Evolutionary conservation across 2,329 filamentous ascomycete genomes (phyloP).

Genomic region (Ascomycota sp.): DNA sequence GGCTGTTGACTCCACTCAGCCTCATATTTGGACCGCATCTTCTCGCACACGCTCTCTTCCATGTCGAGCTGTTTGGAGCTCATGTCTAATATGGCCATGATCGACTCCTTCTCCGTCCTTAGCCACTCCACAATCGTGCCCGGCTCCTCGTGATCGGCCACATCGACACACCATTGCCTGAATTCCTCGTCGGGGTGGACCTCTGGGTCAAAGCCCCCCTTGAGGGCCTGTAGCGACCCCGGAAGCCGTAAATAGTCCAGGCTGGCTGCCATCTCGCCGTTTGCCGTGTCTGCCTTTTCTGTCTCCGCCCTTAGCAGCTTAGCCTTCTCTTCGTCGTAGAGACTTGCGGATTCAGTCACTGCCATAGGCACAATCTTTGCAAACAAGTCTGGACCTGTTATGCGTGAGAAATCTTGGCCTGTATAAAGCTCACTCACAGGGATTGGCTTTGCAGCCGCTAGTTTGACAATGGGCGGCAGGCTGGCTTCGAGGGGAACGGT

Average conservation of each 20-base stretch:
- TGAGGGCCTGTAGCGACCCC: conserved; percentile 72
- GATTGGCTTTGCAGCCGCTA: conserved; percentile 90
- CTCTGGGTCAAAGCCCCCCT: conserved; percentile 82
- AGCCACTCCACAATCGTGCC: conserved; percentile 59
- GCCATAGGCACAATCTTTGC: conserved; percentile 90
- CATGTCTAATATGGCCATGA: conserved; percentile 52
- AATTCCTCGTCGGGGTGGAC: conserved; percentile 81
- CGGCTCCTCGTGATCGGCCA: conserved; percentile 70
- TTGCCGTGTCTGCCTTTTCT: conserved; percentile 78
- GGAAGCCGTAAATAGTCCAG: conserved; percentile 85
- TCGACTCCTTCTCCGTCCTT: conserved; percentile 54
- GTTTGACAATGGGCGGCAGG: conserved; percentile 63
- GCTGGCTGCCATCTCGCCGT: conserved; percentile 89
- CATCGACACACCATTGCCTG: conserved; percentile 78
- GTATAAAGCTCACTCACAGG: conserved; percentile 93
- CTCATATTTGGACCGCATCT: conserved; percentile 96
- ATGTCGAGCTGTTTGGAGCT: conserved; percentile 81
- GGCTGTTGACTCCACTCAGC: conserved; percentile 94
- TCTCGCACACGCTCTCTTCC: conserved; percentile 96
- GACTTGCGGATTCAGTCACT: conserved; percentile 86
- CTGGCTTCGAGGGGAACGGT: conserved; percentile 71
- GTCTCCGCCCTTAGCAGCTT: conserved; percentile 87
- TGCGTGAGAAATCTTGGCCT: conserved; percentile 88
- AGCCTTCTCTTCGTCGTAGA: conserved; percentile 97
- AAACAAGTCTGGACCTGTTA: conserved; percentile 93